phyloP scores from a whole-genome alignment of 1,284 basidiomycete genomes.

The Rhizopogon parksii region DNA sequence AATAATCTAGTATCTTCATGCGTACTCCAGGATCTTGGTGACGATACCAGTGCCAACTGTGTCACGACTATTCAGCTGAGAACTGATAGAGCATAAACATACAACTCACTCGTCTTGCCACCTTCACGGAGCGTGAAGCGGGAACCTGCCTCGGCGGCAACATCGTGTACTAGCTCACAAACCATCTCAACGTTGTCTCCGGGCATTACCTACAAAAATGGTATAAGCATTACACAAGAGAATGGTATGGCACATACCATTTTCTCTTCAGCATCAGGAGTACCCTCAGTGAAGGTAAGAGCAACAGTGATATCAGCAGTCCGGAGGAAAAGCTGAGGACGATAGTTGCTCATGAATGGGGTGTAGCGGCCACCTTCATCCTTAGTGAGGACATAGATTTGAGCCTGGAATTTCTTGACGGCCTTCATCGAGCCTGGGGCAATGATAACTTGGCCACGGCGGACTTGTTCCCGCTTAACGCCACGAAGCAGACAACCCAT shows the following conservation, averaged over 20 bases:
- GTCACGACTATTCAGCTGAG: conserved; percentile 9
- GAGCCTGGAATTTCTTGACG: conserved; percentile 90
- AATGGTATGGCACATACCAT: conserved; percentile 47
- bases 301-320: conserved; percentile 91
- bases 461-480: conserved; percentile 94
- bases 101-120: conserved; percentile 77
- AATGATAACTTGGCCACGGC: conserved; percentile 89
- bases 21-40: conserved; percentile 66
- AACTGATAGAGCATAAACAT: conserved; percentile 1
- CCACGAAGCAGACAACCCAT: conserved; percentile 98
- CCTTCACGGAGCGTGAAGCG: conserved; percentile 97
- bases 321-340: conserved; percentile 93
- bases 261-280: conserved; percentile 70
- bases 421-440: conserved; percentile 92
- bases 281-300: conserved; percentile 84
- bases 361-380: conserved; percentile 97
- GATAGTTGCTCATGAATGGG: conserved; percentile 96
- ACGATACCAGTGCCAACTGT: conserved; percentile 88
- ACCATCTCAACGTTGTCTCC: conserved; percentile 97
- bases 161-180: conserved; percentile 80
- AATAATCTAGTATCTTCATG: conserved; percentile 13
- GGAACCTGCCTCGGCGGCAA: conserved; percentile 88
- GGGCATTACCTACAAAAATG: conserved; percentile 76
- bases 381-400: conserved; percentile 92
- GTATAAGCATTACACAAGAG: conserved; percentile 6